phyloP scores from a whole-genome alignment of 257 asterid species.

The Coffea canephora region DNA sequence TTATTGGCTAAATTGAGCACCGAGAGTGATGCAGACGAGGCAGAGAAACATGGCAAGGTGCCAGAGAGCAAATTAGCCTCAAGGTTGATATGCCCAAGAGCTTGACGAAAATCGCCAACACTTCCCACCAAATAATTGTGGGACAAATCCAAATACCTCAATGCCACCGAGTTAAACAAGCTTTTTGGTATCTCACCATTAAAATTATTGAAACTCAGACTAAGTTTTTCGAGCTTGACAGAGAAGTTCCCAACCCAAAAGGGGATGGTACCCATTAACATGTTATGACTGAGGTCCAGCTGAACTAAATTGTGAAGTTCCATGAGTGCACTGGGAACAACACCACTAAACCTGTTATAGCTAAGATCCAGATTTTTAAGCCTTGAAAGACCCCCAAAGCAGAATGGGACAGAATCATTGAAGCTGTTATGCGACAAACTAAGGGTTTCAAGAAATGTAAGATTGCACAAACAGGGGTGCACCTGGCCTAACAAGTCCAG shows the following conservation, averaged over 20 bases:
- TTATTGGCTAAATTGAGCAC: slow-evolving; percentile 73
- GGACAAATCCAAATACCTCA: slow-evolving; percentile 66
- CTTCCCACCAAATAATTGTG: slow-evolving; percentile 57
- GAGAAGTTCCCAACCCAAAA: slow-evolving; percentile 74
- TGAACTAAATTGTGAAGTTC: slow-evolving; percentile 30
- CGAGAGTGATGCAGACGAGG: slow-evolving; percentile 49
- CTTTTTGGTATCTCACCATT: slow-evolving; percentile 53
- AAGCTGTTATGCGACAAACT: slow-evolving; percentile 60
- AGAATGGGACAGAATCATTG: slow-evolving; percentile 50
- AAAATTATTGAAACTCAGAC: slow-evolving; percentile 59
- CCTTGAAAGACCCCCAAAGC: slow-evolving; percentile 43
- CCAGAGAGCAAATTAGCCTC: slow-evolving; percentile 63
- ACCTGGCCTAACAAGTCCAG: slow-evolving; percentile 58
- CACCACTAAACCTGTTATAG: slow-evolving; percentile 47
- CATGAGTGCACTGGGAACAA: slow-evolving; percentile 35
- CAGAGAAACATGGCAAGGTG: slow-evolving; percentile 73
- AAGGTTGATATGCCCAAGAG: slow-evolving; percentile 54
- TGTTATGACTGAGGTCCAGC: slow-evolving; percentile 66
- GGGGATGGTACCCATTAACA: slow-evolving; percentile 49
- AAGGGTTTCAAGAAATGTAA: slow-evolving; percentile 58
- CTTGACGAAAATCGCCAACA: slow-evolving; percentile 52
- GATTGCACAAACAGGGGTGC: slow-evolving; percentile 66
- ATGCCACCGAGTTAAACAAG: slow-evolving; percentile 41
- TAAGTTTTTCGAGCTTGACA: slow-evolving; percentile 39
- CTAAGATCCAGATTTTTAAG: slow-evolving; percentile 64